Evolutionary conservation across 495 filamentous ascomycete genomes (phyloP).

Genomic region (Daldinia grandis): DNA sequence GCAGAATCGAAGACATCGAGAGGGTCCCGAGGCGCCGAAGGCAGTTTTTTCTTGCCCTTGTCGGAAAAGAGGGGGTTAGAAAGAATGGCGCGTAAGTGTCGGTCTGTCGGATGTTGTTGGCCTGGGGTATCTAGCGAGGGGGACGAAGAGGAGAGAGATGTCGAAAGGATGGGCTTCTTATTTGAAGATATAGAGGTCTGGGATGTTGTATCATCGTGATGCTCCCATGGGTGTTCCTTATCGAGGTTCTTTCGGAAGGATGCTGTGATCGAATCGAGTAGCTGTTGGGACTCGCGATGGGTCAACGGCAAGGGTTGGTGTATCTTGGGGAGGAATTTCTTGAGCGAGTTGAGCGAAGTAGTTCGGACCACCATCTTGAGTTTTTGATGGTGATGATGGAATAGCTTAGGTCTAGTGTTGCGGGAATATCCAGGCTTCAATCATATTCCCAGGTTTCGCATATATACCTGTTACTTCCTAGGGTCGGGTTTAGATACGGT

Average conservation of each 20-base stretch:
- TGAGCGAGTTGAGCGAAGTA: constrained; percentile 53
- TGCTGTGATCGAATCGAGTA: constrained; percentile 73
- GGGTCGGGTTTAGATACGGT: not conserved
- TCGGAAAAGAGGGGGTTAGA: constrained; percentile 69
- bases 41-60: constrained; percentile 1
- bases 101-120: constrained; percentile 52
- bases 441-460: not conserved
- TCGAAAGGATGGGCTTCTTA: constrained; percentile 31
- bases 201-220: constrained; percentile 23
- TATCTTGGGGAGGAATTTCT: constrained; percentile 62
- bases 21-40: constrained; percentile 21
- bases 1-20: constrained; percentile 51
- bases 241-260: constrained; percentile 83
- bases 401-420: constrained; percentile 2
- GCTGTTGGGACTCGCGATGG: constrained; percentile 68
- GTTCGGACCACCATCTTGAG: constrained; percentile 44
- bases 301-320: constrained; percentile 75
- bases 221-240: constrained; percentile 62
- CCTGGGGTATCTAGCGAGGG: constrained; percentile 2
- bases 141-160: not conserved
- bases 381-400: constrained; percentile 1
- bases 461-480: too few species aligned
- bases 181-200: constrained; percentile 32
- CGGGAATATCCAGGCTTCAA: constrained; percentile 1
- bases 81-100: constrained; percentile 71